Conservation (phyloP, 148 eudicot species). For the Fagopyrum homotropicum region DNA sequence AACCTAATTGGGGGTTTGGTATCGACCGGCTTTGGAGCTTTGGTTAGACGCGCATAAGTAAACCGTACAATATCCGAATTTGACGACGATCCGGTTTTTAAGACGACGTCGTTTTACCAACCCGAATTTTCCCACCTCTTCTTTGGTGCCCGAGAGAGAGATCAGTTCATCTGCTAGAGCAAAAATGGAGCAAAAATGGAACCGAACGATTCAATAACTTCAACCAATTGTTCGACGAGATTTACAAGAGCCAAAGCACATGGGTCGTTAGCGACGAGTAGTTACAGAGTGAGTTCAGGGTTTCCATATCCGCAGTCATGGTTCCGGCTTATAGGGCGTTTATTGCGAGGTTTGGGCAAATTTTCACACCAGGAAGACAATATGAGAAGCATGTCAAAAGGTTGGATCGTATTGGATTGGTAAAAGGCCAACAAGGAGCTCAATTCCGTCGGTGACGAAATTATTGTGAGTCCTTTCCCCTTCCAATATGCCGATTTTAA, state of each 20-base stretch:
- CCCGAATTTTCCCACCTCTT: conserved; percentile 4
- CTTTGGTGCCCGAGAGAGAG: background rate
- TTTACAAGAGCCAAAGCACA: too few species aligned
- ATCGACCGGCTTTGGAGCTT: background rate
- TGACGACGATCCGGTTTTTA: background rate
- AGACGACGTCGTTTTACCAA: background rate
- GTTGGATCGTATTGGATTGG: conserved; percentile 90
- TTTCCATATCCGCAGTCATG: too few species aligned
- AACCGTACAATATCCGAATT: background rate
- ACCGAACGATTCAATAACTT: background rate
- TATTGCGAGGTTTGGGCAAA: too few species aligned
- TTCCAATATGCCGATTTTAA: background rate
- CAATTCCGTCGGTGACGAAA: conserved; percentile 66
- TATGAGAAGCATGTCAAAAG: conserved; percentile 20
- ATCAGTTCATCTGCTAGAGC: background rate
- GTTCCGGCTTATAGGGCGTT: too few species aligned
- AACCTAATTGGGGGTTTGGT: background rate
- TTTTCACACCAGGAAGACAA: too few species aligned
- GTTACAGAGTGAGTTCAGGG: too few species aligned
- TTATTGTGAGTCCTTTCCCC: conserved; percentile 40
- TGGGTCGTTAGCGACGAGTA: too few species aligned
- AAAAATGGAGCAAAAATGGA: conserved; percentile 72
- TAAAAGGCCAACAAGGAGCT: conserved; percentile 76
- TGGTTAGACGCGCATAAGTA: background rate
- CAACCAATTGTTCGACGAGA: too few species aligned